phyloP scores from a whole-genome alignment of 2,329 filamentous ascomycete species.

The Thielaviopsis musarum region DNA sequence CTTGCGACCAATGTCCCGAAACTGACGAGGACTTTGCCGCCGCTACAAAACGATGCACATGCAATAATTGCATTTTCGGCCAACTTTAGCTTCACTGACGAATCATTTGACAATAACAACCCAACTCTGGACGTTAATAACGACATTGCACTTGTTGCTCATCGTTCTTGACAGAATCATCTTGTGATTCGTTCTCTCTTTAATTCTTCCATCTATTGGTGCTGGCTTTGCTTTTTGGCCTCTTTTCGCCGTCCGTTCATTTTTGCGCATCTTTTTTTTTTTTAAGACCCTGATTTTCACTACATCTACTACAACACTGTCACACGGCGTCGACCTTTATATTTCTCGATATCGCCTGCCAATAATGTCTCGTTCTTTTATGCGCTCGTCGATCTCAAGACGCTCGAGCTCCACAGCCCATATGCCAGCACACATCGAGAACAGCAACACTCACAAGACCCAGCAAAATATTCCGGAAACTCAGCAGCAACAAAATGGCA shows the following conservation, averaged over 20 bases:
- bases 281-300: too few species aligned
- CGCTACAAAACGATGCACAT: too few species aligned
- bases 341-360: neutral
- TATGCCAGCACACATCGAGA: constrained; percentile 6
- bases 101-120: too few species aligned
- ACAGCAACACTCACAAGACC: constrained; percentile 11
- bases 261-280: too few species aligned
- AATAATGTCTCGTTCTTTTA: constrained; percentile 8
- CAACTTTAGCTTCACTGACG: too few species aligned
- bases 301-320: too few species aligned
- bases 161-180: neutral
- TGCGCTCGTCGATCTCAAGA: constrained; percentile 7
- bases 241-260: too few species aligned
- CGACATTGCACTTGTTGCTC: neutral
- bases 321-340: too few species aligned
- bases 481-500: neutral
- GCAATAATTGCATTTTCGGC: too few species aligned
- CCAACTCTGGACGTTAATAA: too few species aligned
- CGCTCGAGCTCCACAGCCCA: constrained; percentile 4
- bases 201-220: neutral
- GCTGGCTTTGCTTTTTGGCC: neutral
- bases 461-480: constrained; percentile 9
- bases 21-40: too few species aligned
- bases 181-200: neutral
- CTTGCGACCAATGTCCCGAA: too few species aligned